Evolutionary conservation across 495 filamentous ascomycete species (phyloP), one percentile per base, ranked within the genome.

Genomic region (Annulohypoxylon nitens): DNA sequence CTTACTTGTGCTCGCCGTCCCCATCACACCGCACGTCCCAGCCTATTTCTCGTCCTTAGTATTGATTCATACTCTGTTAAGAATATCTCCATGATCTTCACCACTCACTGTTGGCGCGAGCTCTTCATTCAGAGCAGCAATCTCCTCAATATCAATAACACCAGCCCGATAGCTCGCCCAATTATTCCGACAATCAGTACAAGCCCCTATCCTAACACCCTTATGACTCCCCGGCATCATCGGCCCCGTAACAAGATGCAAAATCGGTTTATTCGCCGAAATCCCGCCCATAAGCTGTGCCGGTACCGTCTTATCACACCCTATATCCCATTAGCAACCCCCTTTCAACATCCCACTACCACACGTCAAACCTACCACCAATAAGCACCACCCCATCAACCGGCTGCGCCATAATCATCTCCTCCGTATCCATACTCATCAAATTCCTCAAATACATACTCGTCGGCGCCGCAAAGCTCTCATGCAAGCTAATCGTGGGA

Each of bases 371-470:
- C 80, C 47, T 62, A 90, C 89, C 90, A 41, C 90, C 90, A 66
- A 92, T 87, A 75, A 91, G 82, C 26, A 92, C 84, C 48, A 87
- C 88, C 0, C 87, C 87, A 77, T 91, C 89, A 8, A 90, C 80
- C 0, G 90, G 89, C 76, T 91, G 89, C 12, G 89, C 89, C 26
- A 77, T 73, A 20, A 92, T 87, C 90, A 92, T 91, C 79, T 91
- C 90, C 75, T 92, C 90, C 0, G 90, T 91, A 74, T 92, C 89
- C 88, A 92, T 90, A 70, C 88, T 89, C 89, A 92, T 91, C 48
- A 91, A 60, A 74, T 91, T 92, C 48, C 90, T 75, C 62, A 91
- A 67, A 62, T 87, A 91, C 89, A 92, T 92, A 78, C 90, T 92
- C 8, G 89, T 90, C 3, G 89, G 89, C 48, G 85, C 77, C 0